These are phyloP conservation scores for Pterulicium gracile DNA, from an alignment of 1,284 basidiomycete species.

Conservation along the genomic window DNA sequence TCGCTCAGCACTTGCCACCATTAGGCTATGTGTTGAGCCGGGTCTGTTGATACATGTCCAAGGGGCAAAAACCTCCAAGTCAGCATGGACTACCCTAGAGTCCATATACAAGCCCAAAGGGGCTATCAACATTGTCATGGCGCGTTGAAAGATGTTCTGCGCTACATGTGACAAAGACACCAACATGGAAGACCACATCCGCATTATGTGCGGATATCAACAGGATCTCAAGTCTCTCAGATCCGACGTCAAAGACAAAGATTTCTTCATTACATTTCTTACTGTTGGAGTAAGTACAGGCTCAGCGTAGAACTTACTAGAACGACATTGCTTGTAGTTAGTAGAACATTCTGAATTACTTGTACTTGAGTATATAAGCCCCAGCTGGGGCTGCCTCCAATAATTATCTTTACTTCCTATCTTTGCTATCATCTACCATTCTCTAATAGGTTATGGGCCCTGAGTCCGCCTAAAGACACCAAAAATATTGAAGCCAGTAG, in stretches of 20 bases:
- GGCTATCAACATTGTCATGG: constrained; percentile 14
- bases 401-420: no score
- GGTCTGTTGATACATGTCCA: constrained; percentile 15
- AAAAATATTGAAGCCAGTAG: no score
- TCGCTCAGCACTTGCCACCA: constrained; percentile 15
- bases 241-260: constrained; percentile 15
- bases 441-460: no score
- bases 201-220: constrained; percentile 12
- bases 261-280: constrained; percentile 23
- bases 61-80: constrained; percentile 10
- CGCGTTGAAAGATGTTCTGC: constrained; percentile 16
- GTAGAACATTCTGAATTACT: no score
- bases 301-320: no score
- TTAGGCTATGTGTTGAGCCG: constrained; percentile 15
- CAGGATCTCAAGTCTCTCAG: constrained; percentile 14
- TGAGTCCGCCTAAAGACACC: no score
- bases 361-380: no score
- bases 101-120: constrained; percentile 18
- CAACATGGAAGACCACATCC: constrained; percentile 21
- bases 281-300: no score
- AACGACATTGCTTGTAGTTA: no score
- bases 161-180: constrained; percentile 15
- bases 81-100: constrained; percentile 18
- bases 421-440: no score
- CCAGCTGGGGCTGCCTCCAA: no score